Conservation (phyloP, 106 monocot species). For the Xerophyta viscosa region DNA sequence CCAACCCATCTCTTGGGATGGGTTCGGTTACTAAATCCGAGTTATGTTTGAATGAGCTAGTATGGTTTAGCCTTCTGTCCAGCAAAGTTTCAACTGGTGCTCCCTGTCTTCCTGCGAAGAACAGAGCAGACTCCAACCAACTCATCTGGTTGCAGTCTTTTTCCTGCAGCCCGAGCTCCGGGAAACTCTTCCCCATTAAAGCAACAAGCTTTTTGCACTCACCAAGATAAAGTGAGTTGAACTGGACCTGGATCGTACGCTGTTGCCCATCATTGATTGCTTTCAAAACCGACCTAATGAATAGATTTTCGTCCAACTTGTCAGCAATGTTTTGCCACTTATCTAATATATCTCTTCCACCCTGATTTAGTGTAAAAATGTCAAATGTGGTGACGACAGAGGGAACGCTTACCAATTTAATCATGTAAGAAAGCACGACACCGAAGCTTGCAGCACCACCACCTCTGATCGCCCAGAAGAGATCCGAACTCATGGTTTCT, state of each 20-base stretch:
- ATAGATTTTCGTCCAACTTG: slow-evolving; percentile 17
- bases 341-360: slow-evolving; percentile 17
- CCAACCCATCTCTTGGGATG: slow-evolving; percentile 3
- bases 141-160: slow-evolving; percentile 20
- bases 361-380: slow-evolving; percentile 20
- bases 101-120: neutral
- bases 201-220: slow-evolving; percentile 2
- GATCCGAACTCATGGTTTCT: slow-evolving; percentile 54
- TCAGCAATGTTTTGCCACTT: slow-evolving; percentile 28
- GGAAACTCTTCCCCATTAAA: slow-evolving; percentile 3
- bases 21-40: slow-evolving; percentile 25
- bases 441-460: slow-evolving; percentile 53
- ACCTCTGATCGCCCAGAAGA: slow-evolving; percentile 66
- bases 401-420: slow-evolving; percentile 37
- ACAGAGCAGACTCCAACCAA: slow-evolving; percentile 21
- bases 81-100: neutral
- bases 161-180: slow-evolving; percentile 15
- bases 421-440: slow-evolving; percentile 30
- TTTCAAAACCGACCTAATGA: slow-evolving; percentile 10
- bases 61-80: neutral
- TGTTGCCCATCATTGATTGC: neutral
- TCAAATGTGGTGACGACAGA: slow-evolving; percentile 31
- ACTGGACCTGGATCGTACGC: slow-evolving; percentile 9
- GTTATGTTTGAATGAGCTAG: slow-evolving; percentile 25
- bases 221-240: slow-evolving; percentile 26